Percentiles rank a stretch among this genome's conserved stretches.
These are phyloP conservation scores for Boletus smithii DNA, from an alignment of 1,284 basidiomycete species.

Conservation along the genomic window DNA sequence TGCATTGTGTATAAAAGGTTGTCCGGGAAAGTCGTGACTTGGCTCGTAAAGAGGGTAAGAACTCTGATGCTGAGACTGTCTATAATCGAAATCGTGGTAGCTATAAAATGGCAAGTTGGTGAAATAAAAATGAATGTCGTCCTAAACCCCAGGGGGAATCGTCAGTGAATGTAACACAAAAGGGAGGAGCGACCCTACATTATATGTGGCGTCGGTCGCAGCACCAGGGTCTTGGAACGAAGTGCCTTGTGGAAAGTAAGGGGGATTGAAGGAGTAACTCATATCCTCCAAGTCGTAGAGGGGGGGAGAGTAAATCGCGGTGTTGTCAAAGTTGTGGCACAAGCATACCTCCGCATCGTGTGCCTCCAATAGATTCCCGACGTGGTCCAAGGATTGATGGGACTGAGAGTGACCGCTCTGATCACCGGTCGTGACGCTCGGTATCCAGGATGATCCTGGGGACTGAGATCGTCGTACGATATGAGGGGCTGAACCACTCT, in stretches of 20 bases:
- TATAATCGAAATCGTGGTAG: background rate
- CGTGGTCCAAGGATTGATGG: background rate
- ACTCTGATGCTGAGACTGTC: background rate
- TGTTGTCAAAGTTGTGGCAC: constrained; percentile 4
- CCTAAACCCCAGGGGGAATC: constrained; percentile 5
- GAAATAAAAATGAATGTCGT: background rate
- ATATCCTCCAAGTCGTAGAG: constrained; percentile 8
- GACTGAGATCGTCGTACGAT: background rate
- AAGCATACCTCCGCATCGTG: constrained; percentile 12
- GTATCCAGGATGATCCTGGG: constrained; percentile 4
- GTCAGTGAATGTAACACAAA: background rate
- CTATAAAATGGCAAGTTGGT: background rate
- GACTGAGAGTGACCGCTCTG: constrained; percentile 5
- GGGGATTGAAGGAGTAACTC: background rate
- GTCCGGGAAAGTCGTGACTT: background rate
- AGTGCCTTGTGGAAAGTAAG: background rate
- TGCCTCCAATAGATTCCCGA: constrained; percentile 1
- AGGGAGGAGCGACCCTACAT: constrained; percentile 5
- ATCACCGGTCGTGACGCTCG: background rate
- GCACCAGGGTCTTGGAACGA: background rate
- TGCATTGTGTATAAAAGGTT: background rate
- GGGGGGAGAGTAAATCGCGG: background rate
- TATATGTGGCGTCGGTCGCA: constrained; percentile 8
- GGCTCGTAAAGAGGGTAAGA: background rate
- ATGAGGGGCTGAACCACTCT: constrained; percentile 1